Conservation (phyloP, 257 asterid genomes). For the Solanum raphanifolium region DNA sequence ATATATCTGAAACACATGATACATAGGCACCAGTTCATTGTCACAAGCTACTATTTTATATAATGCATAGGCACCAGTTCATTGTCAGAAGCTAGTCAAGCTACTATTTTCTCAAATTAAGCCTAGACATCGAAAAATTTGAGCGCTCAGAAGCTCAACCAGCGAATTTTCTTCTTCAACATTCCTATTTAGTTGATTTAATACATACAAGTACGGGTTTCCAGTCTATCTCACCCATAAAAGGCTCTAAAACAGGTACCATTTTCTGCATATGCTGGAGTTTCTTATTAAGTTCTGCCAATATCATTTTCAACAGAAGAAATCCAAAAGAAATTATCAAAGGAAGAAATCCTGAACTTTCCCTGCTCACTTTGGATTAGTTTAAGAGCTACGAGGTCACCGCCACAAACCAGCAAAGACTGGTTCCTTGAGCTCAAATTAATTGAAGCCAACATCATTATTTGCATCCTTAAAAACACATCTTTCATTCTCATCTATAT, state of each 20-base stretch:
- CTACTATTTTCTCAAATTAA: neutral
- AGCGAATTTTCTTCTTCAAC: neutral
- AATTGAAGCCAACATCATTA: neutral
- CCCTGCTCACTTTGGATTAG: neutral
- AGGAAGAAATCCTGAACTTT: neutral
- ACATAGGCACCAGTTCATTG: neutral
- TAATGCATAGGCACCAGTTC: neutral
- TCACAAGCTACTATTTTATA: neutral
- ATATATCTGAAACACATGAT: neutral
- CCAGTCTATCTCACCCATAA: neutral
- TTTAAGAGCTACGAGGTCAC: neutral
- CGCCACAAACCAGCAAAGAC: neutral
- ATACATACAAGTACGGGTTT: neutral
- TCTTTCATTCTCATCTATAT: neutral
- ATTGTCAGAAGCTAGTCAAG: neutral
- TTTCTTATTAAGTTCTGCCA: neutral
- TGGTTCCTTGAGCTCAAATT: neutral
- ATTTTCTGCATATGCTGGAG: neutral
- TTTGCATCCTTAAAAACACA: neutral
- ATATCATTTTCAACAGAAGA: neutral
- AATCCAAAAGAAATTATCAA: neutral
- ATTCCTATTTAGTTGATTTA: neutral
- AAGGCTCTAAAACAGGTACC: neutral
- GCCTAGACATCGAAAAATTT: neutral
- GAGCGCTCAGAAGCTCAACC: neutral